Conservation (phyloP, 2,329 filamentous ascomycete genomes). For the Botryosphaeria dothidea region DNA sequence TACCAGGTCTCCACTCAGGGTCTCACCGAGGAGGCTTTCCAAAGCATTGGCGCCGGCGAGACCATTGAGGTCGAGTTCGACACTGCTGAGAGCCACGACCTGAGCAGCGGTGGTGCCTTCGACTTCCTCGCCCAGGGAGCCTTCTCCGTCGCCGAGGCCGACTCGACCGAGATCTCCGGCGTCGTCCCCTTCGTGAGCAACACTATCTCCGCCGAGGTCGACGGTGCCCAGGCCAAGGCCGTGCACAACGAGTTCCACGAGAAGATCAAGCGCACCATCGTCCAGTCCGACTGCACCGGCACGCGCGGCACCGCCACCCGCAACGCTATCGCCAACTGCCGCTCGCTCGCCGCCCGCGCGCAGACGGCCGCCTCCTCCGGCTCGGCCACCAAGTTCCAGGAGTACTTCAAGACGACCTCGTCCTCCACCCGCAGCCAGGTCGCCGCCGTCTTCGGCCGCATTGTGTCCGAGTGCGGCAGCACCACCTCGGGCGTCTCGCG, state of each 20-base stretch:
- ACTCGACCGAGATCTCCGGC: constrained; percentile 56
- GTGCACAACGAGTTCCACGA: constrained; percentile 50
- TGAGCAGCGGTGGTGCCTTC: constrained; percentile 52
- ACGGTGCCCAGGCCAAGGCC: constrained; percentile 59
- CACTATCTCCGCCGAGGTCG: constrained; percentile 52
- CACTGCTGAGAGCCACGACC: constrained; percentile 57
- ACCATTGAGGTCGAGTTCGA: constrained; percentile 57
- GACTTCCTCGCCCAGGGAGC: constrained; percentile 58
- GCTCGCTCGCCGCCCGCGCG: constrained; percentile 55
- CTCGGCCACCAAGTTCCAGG: constrained; percentile 46
- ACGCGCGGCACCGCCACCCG: constrained; percentile 46
- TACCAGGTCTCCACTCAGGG: constrained; percentile 49
- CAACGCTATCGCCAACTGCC: constrained; percentile 57
- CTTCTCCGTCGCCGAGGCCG: constrained; percentile 56
- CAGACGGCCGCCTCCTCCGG: constrained; percentile 54
- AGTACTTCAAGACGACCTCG: constrained; percentile 65
- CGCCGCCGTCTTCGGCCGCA: constrained; percentile 50
- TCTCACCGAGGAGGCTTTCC: constrained; percentile 53
- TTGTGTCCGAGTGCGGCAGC: constrained; percentile 58
- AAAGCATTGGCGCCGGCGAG: constrained; percentile 48
- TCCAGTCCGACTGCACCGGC: constrained; percentile 56
- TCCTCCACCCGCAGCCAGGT: constrained; percentile 43
- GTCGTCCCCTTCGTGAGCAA: constrained; percentile 62
- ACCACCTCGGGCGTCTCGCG: constrained; percentile 48
- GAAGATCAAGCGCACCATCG: constrained; percentile 39